These are phyloP conservation scores for Phytopythium helicoides DNA, from an alignment of 352 stramenopile species.

Conservation along the genomic window DNA sequence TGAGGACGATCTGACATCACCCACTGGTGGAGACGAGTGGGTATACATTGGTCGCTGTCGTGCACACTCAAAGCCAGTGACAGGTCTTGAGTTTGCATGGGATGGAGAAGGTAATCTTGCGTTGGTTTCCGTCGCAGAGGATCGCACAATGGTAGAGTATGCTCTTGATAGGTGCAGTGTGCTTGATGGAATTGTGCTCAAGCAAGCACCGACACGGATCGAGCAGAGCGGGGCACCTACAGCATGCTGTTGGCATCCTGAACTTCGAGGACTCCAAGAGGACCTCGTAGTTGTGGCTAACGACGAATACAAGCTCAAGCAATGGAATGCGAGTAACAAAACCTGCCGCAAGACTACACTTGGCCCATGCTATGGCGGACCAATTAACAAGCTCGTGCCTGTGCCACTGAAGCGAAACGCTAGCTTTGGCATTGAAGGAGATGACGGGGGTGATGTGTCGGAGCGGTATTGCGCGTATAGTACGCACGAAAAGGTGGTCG, in stretches of 20 bases:
- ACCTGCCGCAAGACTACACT: slow-evolving; percentile 89
- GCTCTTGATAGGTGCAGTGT: slow-evolving; percentile 81
- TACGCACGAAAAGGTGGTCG: slow-evolving; percentile 83
- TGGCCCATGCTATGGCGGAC: slow-evolving; percentile 87
- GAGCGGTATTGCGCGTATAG: slow-evolving; percentile 82
- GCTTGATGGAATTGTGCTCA: slow-evolving; percentile 84
- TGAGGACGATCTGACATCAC: slow-evolving; percentile 5
- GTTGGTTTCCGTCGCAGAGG: slow-evolving; percentile 85
- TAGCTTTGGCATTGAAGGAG: background rate
- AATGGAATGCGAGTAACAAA: slow-evolving; percentile 91
- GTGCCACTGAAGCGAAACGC: slow-evolving; percentile 37
- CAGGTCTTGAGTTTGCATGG: slow-evolving; percentile 84
- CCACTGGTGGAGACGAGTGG: slow-evolving; percentile 41
- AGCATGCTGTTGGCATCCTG: slow-evolving; percentile 89
- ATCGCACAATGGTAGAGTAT: slow-evolving; percentile 89
- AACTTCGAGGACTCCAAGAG: slow-evolving; percentile 74
- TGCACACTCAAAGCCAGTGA: slow-evolving; percentile 80
- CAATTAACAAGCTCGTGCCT: slow-evolving; percentile 78
- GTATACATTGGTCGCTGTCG: slow-evolving; percentile 81
- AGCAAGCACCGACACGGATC: slow-evolving; percentile 59
- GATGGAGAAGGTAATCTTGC: slow-evolving; percentile 67
- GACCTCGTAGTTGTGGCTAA: slow-evolving; percentile 90
- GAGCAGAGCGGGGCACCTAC: slow-evolving; percentile 87
- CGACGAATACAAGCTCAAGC: slow-evolving; percentile 93
- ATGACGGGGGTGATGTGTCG: slow-evolving; percentile 15